Evolutionary conservation across 139 green algal genomes (phyloP).

Genomic region (Chlorella sp.): DNA sequence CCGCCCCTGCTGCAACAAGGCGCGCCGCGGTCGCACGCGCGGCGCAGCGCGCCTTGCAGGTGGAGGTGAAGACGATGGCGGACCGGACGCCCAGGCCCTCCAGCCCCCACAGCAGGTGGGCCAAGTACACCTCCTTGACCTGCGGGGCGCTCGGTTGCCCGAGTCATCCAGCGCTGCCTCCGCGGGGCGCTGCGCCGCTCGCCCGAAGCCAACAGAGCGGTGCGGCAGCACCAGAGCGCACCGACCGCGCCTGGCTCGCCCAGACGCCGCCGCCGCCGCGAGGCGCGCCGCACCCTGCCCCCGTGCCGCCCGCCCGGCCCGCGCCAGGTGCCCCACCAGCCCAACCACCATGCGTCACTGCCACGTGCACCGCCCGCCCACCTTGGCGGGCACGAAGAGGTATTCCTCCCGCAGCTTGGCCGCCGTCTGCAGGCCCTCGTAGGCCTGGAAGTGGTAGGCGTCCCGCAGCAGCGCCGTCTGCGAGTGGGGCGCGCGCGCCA

Average conservation of each 20-base stretch:
- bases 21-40: conserved; percentile 8
- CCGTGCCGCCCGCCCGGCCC: too few relatives aligned
- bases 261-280: too few relatives aligned
- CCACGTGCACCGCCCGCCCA: background rate
- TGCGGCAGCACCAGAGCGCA: too few relatives aligned
- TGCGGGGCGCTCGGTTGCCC: too few relatives aligned
- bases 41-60: conserved; percentile 60
- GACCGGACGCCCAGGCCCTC: conserved; percentile 65
- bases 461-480: conserved; percentile 46
- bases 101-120: conserved; percentile 79
- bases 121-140: conserved; percentile 98
- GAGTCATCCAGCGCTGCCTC: too few relatives aligned
- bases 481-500: too few relatives aligned
- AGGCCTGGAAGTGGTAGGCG: conserved; percentile 80
- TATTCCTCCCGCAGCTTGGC: conserved; percentile 85
- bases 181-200: too few relatives aligned
- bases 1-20: background rate
- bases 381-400: conserved; percentile 91
- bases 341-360: too few relatives aligned
- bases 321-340: too few relatives aligned
- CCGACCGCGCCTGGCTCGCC: too few relatives aligned
- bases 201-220: too few relatives aligned
- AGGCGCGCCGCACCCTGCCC: too few relatives aligned
- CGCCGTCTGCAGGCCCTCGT: conserved; percentile 88
- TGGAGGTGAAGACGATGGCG: conserved; percentile 90